Percentiles rank a stretch among this genome's conserved stretches.
phyloP scores from a whole-genome alignment of 2,329 filamentous ascomycete species.

The Alternaria longipes region DNA sequence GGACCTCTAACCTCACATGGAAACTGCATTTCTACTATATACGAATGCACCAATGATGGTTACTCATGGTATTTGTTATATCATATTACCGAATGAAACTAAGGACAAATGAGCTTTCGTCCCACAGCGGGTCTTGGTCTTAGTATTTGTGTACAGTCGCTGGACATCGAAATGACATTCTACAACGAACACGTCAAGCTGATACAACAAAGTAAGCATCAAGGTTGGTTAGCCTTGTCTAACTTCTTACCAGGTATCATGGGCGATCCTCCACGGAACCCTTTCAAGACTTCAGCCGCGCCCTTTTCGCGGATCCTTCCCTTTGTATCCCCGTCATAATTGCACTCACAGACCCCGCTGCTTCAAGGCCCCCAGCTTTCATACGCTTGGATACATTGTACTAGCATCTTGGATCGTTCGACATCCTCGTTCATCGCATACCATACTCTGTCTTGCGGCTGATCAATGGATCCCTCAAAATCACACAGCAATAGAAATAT shows the following conservation, averaged over 20 bases:
- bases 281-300: background rate
- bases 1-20: background rate
- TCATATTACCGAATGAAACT: background rate
- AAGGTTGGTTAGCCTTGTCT: background rate
- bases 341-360: background rate
- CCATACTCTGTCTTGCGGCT: constrained; percentile 21
- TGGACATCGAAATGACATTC: background rate
- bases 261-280: background rate
- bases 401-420: constrained; percentile 22
- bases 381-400: constrained; percentile 36
- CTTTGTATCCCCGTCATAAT: background rate
- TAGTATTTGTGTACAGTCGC: background rate
- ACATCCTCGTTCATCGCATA: constrained; percentile 25
- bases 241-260: background rate
- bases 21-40: background rate
- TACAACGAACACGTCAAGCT: background rate
- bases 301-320: background rate
- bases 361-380: constrained; percentile 29
- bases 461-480: constrained; percentile 17
- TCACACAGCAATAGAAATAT: constrained; percentile 34
- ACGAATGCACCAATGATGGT: background rate
- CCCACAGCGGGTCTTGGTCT: background rate
- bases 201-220: background rate
- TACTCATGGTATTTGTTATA: background rate
- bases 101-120: background rate